phyloP scores from a whole-genome alignment of 2,329 filamentous ascomycete species.

The Xylariaceae sp. region DNA sequence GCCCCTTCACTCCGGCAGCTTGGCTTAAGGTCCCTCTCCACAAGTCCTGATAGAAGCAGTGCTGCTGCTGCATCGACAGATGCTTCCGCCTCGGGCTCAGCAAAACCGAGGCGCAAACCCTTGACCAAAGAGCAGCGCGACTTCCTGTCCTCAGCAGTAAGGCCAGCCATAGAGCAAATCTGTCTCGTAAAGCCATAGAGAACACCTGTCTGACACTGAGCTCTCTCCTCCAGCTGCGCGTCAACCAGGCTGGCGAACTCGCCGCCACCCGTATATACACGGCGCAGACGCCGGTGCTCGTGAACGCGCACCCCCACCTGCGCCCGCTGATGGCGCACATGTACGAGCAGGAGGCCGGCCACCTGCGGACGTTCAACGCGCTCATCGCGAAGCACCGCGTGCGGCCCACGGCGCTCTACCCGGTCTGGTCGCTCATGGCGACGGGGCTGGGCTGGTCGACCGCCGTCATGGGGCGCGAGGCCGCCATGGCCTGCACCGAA shows the following conservation, averaged over 20 bases:
- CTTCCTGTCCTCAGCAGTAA: constrained; percentile 67
- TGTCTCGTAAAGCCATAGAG: constrained; percentile 3
- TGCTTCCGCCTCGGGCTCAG: constrained; percentile 18
- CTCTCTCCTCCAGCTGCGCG: constrained; percentile 64
- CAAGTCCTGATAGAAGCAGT: too few relatives aligned
- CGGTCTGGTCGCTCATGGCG: constrained; percentile 76
- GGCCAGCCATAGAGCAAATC: too few relatives aligned
- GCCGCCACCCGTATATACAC: constrained; percentile 92
- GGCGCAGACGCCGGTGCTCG: constrained; percentile 75
- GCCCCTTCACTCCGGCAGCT: too few relatives aligned
- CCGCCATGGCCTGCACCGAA: constrained; percentile 97
- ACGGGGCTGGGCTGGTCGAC: constrained; percentile 83
- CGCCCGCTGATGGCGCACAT: constrained; percentile 92
- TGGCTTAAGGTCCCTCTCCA: too few relatives aligned
- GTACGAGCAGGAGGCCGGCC: constrained; percentile 91
- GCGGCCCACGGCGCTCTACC: constrained; percentile 87
- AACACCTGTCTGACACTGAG: too few relatives aligned
- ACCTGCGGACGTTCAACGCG: constrained; percentile 77
- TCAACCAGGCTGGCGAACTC: constrained; percentile 97
- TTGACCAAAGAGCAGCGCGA: constrained; percentile 63
- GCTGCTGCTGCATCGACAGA: too few relatives aligned
- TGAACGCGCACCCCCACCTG: constrained; percentile 76
- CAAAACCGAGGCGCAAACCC: constrained; percentile 42
- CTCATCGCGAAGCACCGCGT: constrained; percentile 81
- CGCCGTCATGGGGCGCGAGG: constrained; percentile 80